phyloP scores from a whole-genome alignment of 1,284 basidiomycete species.

The Cutaneotrichosporon mucoides region DNA sequence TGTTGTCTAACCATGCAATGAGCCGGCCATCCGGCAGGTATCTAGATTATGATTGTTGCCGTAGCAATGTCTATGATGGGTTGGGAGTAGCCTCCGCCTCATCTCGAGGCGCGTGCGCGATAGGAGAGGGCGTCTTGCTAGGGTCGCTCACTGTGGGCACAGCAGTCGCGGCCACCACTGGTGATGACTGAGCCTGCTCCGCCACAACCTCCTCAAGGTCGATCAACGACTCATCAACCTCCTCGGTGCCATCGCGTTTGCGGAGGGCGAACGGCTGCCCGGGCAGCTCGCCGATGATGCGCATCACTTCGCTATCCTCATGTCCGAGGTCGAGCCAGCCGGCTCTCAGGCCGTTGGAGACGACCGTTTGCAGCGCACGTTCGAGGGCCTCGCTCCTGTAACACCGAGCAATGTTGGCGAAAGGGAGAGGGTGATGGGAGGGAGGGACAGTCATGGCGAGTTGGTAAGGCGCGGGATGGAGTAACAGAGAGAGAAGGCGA shows the following conservation, averaged over 20 bases:
- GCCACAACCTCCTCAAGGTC: not conserved
- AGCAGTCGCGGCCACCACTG: not conserved
- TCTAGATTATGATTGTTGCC: no score
- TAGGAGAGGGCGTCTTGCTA: no score
- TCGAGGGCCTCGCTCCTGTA: slow-evolving; percentile 54
- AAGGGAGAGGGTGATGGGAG: no score
- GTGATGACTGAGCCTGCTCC: not conserved
- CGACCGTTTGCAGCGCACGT: slow-evolving; percentile 62
- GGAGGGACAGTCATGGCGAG: no score
- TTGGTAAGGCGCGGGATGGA: not conserved
- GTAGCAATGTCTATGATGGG: no score
- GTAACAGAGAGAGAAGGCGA: no score
- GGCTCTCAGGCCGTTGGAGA: slow-evolving; percentile 65
- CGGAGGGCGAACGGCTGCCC: slow-evolving; percentile 18
- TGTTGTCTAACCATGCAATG: no score
- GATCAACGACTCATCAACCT: not conserved
- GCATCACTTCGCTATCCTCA: slow-evolving; percentile 28
- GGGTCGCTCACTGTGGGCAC: no score
- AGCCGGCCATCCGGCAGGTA: no score
- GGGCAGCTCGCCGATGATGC: slow-evolving; percentile 15
- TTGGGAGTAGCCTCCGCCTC: no score
- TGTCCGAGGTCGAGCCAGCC: slow-evolving; percentile 55
- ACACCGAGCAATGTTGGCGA: no score
- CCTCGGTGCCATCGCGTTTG: slow-evolving; percentile 7
- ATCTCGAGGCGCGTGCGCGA: no score